Evolutionary conservation across 2,329 filamentous ascomycete genomes (phyloP).

Genomic region (Neofusicoccum umdonicola): DNA sequence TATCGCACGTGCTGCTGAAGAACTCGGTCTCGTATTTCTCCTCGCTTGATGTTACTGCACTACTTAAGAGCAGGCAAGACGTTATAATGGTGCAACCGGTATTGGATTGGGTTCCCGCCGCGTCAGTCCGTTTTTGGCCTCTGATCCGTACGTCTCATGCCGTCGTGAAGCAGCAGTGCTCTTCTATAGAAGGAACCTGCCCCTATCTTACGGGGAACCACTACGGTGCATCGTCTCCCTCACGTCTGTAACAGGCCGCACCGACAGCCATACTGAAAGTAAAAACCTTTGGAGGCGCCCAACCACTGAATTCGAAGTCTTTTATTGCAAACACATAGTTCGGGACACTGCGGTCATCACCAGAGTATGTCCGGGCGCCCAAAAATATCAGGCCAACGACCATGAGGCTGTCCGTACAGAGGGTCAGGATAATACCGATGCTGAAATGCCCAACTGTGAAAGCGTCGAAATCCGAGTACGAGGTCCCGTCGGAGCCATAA

Average conservation of each 20-base stretch:
- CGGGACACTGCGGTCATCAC: background rate
- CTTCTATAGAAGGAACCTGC: background rate
- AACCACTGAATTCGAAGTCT: background rate
- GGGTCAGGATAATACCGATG: slow-evolving; percentile 19
- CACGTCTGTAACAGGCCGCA: background rate
- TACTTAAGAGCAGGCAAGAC: too few relatives aligned
- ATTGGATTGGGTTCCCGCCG: too few relatives aligned
- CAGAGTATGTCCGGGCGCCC: background rate
- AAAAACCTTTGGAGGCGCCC: background rate
- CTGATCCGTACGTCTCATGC: background rate
- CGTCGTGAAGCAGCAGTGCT: background rate
- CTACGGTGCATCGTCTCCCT: background rate
- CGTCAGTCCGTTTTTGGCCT: too few relatives aligned
- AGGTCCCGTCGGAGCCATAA: slow-evolving; percentile 19
- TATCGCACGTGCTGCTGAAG: too few relatives aligned
- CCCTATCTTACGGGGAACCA: background rate
- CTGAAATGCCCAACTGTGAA: background rate
- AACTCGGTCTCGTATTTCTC: too few relatives aligned
- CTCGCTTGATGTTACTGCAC: too few relatives aligned
- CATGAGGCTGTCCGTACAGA: background rate
- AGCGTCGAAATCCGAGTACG: background rate
- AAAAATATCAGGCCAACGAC: background rate
- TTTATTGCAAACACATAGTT: background rate
- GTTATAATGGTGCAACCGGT: too few relatives aligned
- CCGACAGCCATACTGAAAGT: background rate